These are phyloP conservation scores for Alopecurus myosuroides DNA, from an alignment of 176 grass and related monocot genomes.

Conservation along the genomic window DNA sequence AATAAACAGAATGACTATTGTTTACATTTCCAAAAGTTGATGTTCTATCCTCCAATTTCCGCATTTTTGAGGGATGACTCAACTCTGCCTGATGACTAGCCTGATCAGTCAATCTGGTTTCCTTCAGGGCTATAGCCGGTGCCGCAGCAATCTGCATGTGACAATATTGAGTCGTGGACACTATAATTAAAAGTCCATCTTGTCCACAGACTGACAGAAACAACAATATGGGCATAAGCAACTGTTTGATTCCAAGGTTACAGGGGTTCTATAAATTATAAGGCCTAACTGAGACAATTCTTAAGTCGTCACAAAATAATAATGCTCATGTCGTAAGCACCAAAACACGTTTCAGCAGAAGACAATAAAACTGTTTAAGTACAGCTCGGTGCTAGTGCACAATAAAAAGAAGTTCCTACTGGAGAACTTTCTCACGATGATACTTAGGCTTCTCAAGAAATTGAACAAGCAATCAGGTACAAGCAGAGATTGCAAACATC, in stretches of 20 bases:
- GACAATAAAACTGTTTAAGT: no score
- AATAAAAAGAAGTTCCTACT: no score
- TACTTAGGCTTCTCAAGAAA: no score
- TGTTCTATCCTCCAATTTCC: slow-evolving; percentile 62
- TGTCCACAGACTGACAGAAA: neutral
- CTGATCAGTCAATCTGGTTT: slow-evolving; percentile 37
- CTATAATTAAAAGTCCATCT: neutral
- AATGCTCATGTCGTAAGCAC: no score
- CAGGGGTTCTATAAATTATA: neutral
- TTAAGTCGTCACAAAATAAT: neutral
- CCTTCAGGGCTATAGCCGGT: slow-evolving; percentile 27
- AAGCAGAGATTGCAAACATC: no score
- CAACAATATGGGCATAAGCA: neutral
- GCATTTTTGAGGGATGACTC: slow-evolving; percentile 47
- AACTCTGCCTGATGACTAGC: slow-evolving; percentile 37
- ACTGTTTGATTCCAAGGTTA: slow-evolving; percentile 6
- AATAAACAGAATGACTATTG: slow-evolving; percentile 28
- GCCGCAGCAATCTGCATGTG: slow-evolving; percentile 28
- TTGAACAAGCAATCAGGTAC: no score
- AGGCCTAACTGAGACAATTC: neutral
- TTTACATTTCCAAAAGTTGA: slow-evolving; percentile 27
- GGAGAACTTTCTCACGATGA: no score
- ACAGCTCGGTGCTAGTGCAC: no score
- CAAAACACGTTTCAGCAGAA: no score
- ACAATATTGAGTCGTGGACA: slow-evolving; percentile 24